Evolutionary conservation across 768 basidiomycete species (phyloP).

Genomic region (Leccinum sublutescens): DNA sequence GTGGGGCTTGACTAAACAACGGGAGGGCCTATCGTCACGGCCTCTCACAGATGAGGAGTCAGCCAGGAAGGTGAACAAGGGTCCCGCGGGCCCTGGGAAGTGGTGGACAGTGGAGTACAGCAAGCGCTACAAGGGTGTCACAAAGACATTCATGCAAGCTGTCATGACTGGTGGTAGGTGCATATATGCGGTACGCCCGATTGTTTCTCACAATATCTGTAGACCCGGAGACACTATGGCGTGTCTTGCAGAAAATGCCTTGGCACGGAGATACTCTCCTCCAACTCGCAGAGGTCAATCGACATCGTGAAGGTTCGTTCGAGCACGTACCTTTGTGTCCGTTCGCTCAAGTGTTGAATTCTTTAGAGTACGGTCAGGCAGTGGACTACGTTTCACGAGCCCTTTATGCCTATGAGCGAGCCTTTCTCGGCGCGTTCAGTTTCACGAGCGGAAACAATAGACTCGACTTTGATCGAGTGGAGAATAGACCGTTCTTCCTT

Average conservation of each 20-base stretch:
- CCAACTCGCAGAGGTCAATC: conserved; percentile 30
- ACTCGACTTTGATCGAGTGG: conserved; percentile 86
- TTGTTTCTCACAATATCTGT: conserved; percentile 1
- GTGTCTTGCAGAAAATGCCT: conserved; percentile 70
- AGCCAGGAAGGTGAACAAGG: conserved; percentile 41
- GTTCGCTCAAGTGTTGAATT: neutral
- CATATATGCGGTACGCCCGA: neutral
- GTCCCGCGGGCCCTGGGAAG: conserved; percentile 54
- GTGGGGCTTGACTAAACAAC: conserved; percentile 70
- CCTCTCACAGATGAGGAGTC: conserved; percentile 56
- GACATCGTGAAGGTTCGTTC: conserved; percentile 78
- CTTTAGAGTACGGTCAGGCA: conserved; percentile 74
- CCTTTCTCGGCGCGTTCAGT: conserved; percentile 83
- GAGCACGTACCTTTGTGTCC: neutral
- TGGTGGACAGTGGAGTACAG: conserved; percentile 92
- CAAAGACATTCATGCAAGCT: conserved; percentile 74
- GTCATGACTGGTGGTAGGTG: conserved; percentile 78
- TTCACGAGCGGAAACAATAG: conserved; percentile 79
- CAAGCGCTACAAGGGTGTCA: conserved; percentile 78
- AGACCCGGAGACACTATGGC: conserved; percentile 81
- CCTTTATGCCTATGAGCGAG: conserved; percentile 88
- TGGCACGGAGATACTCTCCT: conserved; percentile 90
- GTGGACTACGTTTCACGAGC: conserved; percentile 92
- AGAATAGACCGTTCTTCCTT: conserved; percentile 91
- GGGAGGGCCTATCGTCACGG: conserved; percentile 73